phyloP scores from a whole-genome alignment of 1,284 basidiomycete genomes.

The Ceratobasidium sp. region DNA sequence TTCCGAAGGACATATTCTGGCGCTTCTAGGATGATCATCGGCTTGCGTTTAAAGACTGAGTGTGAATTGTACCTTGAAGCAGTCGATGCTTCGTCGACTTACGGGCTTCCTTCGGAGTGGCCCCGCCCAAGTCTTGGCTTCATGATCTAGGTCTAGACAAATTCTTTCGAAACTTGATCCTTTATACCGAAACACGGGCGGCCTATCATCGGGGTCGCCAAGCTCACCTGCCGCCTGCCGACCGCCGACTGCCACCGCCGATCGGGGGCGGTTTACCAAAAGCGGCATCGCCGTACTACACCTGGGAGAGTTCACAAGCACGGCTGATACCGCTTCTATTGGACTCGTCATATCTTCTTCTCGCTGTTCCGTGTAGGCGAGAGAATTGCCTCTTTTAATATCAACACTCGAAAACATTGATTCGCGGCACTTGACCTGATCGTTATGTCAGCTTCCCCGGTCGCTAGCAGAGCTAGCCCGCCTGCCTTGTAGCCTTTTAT shows the following conservation, averaged over 20 bases:
- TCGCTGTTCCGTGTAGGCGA: neutral
- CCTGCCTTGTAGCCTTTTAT: neutral
- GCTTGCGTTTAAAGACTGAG: neutral
- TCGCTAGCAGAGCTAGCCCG: neutral
- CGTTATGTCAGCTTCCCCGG: neutral
- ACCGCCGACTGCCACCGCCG: conserved; percentile 10
- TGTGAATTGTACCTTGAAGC: neutral
- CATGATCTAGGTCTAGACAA: conserved; percentile 1
- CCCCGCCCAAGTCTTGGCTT: conserved; percentile 17
- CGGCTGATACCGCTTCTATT: neutral
- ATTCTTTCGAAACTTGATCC: neutral
- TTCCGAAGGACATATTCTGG: neutral
- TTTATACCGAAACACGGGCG: neutral
- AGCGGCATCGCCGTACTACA: neutral
- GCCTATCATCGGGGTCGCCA: conserved; percentile 21
- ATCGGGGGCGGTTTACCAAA: neutral
- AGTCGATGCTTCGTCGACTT: neutral
- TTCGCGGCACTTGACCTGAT: conserved; percentile 1
- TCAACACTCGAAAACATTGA: neutral
- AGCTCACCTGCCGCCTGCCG: conserved; percentile 26
- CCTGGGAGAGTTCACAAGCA: neutral
- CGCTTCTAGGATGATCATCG: neutral
- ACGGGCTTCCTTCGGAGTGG: conserved; percentile 39
- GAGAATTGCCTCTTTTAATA: neutral
- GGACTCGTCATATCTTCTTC: neutral